These are phyloP conservation scores for Fremontodendron californicum DNA, from an alignment of 345 rosid genomes.

Conservation along the genomic window DNA sequence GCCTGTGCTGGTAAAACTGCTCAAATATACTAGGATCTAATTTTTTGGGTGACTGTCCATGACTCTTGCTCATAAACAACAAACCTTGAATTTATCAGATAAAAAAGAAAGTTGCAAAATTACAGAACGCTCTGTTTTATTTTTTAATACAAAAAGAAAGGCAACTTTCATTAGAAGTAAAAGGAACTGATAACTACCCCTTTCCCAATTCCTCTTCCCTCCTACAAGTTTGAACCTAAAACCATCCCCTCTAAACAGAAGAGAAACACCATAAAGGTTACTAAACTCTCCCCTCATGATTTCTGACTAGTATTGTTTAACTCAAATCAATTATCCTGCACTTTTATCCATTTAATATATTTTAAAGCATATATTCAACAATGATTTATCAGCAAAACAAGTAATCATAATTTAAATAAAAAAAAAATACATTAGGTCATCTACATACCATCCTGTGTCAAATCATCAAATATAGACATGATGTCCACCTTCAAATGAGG, in stretches of 20 bases:
- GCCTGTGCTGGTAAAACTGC: neutral
- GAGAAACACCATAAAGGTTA: neutral
- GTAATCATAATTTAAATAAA: neutral
- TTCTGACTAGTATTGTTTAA: neutral
- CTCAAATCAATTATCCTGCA: neutral
- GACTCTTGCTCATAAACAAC: neutral
- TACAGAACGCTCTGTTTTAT: neutral
- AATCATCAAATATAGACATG: constrained; percentile 74
- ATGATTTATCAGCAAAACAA: neutral
- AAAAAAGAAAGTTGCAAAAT: neutral
- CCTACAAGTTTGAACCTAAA: constrained; percentile 1
- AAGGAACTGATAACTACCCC: neutral
- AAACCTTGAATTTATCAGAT: neutral
- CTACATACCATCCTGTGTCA: constrained; percentile 69
- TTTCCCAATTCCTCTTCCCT: neutral
- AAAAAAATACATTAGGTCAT: neutral
- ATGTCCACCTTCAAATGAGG: constrained; percentile 66
- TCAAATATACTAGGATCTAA: neutral
- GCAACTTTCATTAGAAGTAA: neutral
- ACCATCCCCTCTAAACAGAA: neutral
- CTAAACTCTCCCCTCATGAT: constrained; percentile 5
- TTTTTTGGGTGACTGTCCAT: neutral
- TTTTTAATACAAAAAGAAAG: neutral
- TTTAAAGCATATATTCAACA: neutral
- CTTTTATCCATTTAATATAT: neutral